Percentiles rank a stretch among this genome's conserved stretches.
Conservation (phyloP, 306 rosid species). For the Medicago lupulina region DNA sequence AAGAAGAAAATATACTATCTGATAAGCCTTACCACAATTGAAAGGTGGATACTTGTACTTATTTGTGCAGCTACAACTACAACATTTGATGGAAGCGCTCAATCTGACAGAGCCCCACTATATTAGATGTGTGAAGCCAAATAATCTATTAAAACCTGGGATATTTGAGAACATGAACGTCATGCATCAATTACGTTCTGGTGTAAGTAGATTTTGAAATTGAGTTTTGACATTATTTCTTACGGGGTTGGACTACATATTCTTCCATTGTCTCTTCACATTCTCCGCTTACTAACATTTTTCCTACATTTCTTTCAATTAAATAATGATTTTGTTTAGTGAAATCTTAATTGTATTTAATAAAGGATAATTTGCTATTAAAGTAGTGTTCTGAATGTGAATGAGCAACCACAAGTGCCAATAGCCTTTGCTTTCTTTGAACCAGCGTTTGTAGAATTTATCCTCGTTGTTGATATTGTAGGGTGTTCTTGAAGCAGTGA, state of each 20-base stretch:
- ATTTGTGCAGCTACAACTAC: slow-evolving; percentile 83
- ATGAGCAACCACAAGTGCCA: slow-evolving; percentile 13
- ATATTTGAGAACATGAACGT: slow-evolving; percentile 71
- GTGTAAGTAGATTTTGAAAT: slow-evolving; percentile 70
- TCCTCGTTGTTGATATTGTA: slow-evolving; percentile 51
- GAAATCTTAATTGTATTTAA: slow-evolving; percentile 32
- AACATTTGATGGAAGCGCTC: slow-evolving; percentile 89
- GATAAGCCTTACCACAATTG: slow-evolving; percentile 38
- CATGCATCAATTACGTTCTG: slow-evolving; percentile 84
- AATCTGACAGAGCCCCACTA: slow-evolving; percentile 84
- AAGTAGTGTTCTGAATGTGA: slow-evolving; percentile 14
- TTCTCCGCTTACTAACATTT: slow-evolving; percentile 25
- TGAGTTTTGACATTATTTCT: slow-evolving; percentile 30
- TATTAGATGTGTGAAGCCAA: slow-evolving; percentile 96
- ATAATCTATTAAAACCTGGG: slow-evolving; percentile 63
- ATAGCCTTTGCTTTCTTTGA: slow-evolving; percentile 19
- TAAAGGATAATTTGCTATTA: slow-evolving; percentile 25
- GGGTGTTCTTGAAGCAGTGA: slow-evolving; percentile 98
- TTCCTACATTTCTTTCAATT: slow-evolving; percentile 24
- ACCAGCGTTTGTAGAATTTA: slow-evolving; percentile 45
- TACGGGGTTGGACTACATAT: slow-evolving; percentile 30
- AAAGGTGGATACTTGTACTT: slow-evolving; percentile 44
- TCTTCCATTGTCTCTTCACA: slow-evolving; percentile 31
- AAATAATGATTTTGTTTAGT: slow-evolving; percentile 1
- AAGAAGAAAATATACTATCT: slow-evolving; percentile 38